Percentiles rank a stretch among this genome's conserved stretches.
Conservation (phyloP, 768 basidiomycete species). For the Nevesoporus exiguus region DNA sequence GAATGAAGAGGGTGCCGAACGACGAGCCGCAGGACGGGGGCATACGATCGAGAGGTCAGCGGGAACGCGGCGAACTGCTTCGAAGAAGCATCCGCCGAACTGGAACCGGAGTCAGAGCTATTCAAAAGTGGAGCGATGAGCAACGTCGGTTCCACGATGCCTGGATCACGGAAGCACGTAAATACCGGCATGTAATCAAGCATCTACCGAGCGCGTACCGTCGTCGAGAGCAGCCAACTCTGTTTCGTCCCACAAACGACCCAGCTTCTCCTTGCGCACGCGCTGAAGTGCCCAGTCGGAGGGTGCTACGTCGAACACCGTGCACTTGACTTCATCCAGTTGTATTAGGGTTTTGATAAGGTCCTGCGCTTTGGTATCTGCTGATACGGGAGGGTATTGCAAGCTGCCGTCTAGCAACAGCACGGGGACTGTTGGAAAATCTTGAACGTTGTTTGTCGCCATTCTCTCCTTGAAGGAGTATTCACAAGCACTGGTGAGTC, state of each 20-base stretch:
- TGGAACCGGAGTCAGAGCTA: slow-evolving; percentile 11
- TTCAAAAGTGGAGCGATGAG: slow-evolving; percentile 53
- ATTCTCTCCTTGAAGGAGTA: slow-evolving; percentile 3
- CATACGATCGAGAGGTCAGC: slow-evolving; percentile 54
- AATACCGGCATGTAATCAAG: not conserved
- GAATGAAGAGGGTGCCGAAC: slow-evolving; percentile 62
- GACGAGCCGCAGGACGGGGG: slow-evolving; percentile 68
- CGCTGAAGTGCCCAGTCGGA: slow-evolving; percentile 68
- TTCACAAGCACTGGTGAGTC: not conserved
- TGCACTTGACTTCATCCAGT: slow-evolving; percentile 47
- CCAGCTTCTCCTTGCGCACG: slow-evolving; percentile 54
- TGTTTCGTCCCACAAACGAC: slow-evolving; percentile 67
- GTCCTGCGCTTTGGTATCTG: slow-evolving; percentile 55
- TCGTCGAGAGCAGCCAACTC: slow-evolving; percentile 64
- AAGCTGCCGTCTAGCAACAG: slow-evolving; percentile 55
- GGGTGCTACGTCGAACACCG: slow-evolving; percentile 55
- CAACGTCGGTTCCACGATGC: slow-evolving; percentile 43
- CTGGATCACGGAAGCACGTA: slow-evolving; percentile 34
- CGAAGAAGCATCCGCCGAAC: slow-evolving; percentile 27
- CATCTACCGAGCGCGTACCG: slow-evolving; percentile 40
- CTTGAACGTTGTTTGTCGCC: slow-evolving; percentile 27
- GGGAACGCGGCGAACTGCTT: slow-evolving; percentile 70
- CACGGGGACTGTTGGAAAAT: slow-evolving; percentile 53
- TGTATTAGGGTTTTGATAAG: slow-evolving; percentile 51
- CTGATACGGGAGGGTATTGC: slow-evolving; percentile 57